These are phyloP conservation scores for Teratosphaeria pseudoeucalypti DNA, from an alignment of 2,329 filamentous ascomycete genomes.

Conservation along the genomic window DNA sequence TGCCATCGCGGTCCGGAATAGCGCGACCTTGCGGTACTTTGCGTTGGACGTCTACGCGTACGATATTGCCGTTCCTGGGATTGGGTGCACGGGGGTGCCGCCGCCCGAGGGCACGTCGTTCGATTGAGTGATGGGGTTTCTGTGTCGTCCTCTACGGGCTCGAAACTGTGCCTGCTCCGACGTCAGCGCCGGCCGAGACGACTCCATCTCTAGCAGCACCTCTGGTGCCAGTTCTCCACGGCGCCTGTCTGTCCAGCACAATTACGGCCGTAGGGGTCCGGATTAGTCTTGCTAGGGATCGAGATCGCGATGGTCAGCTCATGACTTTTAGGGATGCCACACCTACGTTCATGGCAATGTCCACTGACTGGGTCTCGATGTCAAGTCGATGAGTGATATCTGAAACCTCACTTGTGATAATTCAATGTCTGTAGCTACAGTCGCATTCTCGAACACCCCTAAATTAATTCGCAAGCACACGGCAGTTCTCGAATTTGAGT, in stretches of 20 bases:
- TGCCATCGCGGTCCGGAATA: slow-evolving; percentile 45
- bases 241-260: neutral
- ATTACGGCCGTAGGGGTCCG: neutral
- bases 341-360: slow-evolving; percentile 17
- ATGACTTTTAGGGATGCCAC: slow-evolving; percentile 20
- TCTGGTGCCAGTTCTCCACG: neutral
- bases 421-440: too few relatives aligned
- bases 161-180: neutral
- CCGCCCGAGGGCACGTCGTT: slow-evolving; percentile 6
- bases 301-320: neutral
- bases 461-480: too few relatives aligned
- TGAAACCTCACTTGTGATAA: too few relatives aligned
- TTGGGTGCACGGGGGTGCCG: slow-evolving; percentile 47
- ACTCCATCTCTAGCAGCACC: neutral
- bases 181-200: neutral
- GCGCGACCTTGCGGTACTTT: slow-evolving; percentile 56
- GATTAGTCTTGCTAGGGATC: neutral
- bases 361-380: slow-evolving; percentile 15
- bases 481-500: too few relatives aligned
- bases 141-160: neutral
- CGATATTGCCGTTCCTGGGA: slow-evolving; percentile 53
- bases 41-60: slow-evolving; percentile 57
- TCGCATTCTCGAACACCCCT: too few relatives aligned
- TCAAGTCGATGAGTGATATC: neutral
- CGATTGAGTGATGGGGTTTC: slow-evolving; percentile 2